These are phyloP conservation scores for Misopates orontium DNA, from an alignment of 257 asterid species.

Conservation along the genomic window DNA sequence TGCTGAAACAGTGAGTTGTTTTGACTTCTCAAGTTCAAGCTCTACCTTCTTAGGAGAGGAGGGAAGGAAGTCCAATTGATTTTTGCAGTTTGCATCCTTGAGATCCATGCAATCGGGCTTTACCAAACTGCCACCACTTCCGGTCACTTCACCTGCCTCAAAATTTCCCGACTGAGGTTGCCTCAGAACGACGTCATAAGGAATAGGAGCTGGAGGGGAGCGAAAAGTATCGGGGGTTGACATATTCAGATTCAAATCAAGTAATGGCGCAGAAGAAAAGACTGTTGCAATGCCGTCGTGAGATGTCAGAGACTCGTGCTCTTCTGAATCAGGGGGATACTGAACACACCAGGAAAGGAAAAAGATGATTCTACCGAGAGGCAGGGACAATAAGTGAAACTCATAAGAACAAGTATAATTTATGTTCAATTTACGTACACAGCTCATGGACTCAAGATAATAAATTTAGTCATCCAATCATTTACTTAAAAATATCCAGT, in stretches of 20 bases:
- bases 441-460: too few species aligned
- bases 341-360: constrained; percentile 29
- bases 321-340: constrained; percentile 65
- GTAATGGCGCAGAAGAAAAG: constrained; percentile 42
- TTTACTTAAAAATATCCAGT: background rate
- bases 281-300: constrained; percentile 53
- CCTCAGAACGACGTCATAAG: constrained; percentile 62
- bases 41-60: constrained; percentile 44
- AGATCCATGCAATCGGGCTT: constrained; percentile 30
- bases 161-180: constrained; percentile 31
- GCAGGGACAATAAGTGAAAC: too few species aligned
- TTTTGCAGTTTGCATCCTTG: constrained; percentile 37
- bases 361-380: background rate
- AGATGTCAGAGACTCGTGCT: constrained; percentile 65
- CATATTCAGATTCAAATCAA: constrained; percentile 61
- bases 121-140: constrained; percentile 32
- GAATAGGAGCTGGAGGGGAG: constrained; percentile 71
- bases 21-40: constrained; percentile 41
- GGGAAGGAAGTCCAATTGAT: constrained; percentile 38
- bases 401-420: too few species aligned
- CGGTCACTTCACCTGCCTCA: constrained; percentile 22
- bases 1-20: constrained; percentile 24
- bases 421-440: too few species aligned
- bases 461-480: background rate
- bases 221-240: constrained; percentile 66